phyloP scores from a whole-genome alignment of 225 moss, liverwort and hornwort species.

The Straminergon stramineum region DNA sequence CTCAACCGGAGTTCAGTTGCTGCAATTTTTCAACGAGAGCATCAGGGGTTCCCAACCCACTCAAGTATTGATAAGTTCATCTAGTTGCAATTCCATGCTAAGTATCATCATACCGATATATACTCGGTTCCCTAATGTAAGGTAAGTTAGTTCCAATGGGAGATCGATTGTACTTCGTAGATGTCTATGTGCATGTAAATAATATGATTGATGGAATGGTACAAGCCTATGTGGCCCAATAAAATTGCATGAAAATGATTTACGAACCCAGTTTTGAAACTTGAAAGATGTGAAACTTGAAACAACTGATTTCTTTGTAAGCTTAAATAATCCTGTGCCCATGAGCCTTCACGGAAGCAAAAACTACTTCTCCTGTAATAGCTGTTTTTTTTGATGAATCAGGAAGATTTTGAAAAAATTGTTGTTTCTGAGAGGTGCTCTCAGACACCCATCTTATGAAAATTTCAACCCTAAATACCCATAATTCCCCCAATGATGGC shows the following conservation, averaged over 20 bases:
- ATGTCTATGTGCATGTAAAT: background rate
- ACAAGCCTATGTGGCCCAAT: background rate
- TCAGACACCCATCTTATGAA: too few species aligned
- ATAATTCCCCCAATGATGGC: too few species aligned
- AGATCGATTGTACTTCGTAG: background rate
- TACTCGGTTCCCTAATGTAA: background rate
- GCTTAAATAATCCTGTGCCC: too few species aligned
- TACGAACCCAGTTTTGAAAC: background rate
- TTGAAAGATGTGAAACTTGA: background rate
- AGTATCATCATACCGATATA: background rate
- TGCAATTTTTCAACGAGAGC: background rate
- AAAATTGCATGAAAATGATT: background rate
- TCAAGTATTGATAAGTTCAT: background rate
- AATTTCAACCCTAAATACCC: too few species aligned
- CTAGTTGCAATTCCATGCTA: background rate
- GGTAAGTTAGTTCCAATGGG: background rate
- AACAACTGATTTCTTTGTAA: too few species aligned
- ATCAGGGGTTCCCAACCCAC: background rate
- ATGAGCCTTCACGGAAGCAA: too few species aligned
- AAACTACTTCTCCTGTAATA: too few species aligned
- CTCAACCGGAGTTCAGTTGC: background rate
- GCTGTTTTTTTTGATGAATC: too few species aligned
- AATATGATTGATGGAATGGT: background rate
- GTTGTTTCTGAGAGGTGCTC: too few species aligned
- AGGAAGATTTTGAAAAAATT: too few species aligned